Conservation (phyloP, 2,329 filamentous ascomycete genomes). For the Fusarium subglutinans region DNA sequence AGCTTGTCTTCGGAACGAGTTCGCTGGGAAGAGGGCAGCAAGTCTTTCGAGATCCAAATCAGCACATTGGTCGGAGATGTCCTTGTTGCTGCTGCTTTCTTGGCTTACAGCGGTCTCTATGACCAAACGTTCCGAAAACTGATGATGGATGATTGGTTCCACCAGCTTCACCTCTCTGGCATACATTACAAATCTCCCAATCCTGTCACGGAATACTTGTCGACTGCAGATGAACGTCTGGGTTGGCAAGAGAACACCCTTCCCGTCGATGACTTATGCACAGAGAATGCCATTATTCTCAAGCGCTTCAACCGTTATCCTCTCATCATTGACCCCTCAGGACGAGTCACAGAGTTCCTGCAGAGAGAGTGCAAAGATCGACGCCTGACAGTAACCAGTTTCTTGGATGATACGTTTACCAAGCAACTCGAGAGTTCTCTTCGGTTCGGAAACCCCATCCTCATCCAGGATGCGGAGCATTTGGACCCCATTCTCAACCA, state of each 20-base stretch:
- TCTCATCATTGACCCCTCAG: slow-evolving; percentile 97
- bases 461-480: slow-evolving; percentile 98
- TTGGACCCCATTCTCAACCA: slow-evolving; percentile 97
- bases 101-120: slow-evolving; percentile 96
- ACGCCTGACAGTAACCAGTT: slow-evolving; percentile 94
- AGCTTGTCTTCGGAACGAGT: slow-evolving; percentile 92
- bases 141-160: slow-evolving; percentile 97
- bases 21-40: slow-evolving; percentile 97
- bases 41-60: slow-evolving; percentile 97
- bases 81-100: slow-evolving; percentile 93
- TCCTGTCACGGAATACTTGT: slow-evolving; percentile 94
- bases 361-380: slow-evolving; percentile 94
- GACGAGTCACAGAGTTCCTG: slow-evolving; percentile 92
- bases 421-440: slow-evolving; percentile 97
- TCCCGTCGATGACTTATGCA: slow-evolving; percentile 96
- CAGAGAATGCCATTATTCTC: slow-evolving; percentile 96
- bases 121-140: slow-evolving; percentile 98
- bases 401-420: slow-evolving; percentile 96
- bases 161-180: slow-evolving; percentile 92
- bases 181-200: slow-evolving; percentile 94
- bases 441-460: slow-evolving; percentile 96
- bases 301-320: slow-evolving; percentile 99
- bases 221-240: slow-evolving; percentile 92
- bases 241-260: slow-evolving; percentile 94
- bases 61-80: slow-evolving; percentile 96